A percentile compares a stretch with the other conserved stretches of the same genome.
These are phyloP conservation scores for Cytospora chrysosperma DNA, from an alignment of 2,329 filamentous ascomycete genomes.

Conservation along the genomic window DNA sequence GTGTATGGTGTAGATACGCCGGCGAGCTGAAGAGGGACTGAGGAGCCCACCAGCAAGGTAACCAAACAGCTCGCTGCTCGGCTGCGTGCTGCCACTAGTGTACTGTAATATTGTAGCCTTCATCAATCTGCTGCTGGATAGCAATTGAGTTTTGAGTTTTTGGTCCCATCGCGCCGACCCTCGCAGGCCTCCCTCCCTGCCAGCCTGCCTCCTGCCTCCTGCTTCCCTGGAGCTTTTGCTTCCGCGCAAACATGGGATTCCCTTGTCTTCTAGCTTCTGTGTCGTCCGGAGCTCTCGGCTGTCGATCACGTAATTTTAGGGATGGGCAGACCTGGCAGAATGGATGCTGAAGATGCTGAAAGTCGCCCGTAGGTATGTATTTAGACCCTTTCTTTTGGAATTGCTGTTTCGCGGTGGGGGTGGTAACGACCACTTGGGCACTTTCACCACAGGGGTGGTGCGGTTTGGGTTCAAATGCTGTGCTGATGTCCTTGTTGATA, in stretches of 20 bases:
- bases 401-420: neutral
- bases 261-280: slow-evolving; percentile 8
- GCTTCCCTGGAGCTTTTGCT: neutral
- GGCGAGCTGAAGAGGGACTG: neutral
- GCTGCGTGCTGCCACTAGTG: neutral
- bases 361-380: no score
- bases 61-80: neutral
- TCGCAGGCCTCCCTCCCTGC: no score
- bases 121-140: neutral
- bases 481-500: slow-evolving; percentile 8
- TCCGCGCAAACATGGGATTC: slow-evolving; percentile 6
- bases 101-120: neutral
- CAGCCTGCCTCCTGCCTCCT: no score
- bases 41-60: neutral
- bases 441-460: neutral
- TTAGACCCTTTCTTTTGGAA: no score
- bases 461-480: neutral
- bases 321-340: no score
- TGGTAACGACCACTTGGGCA: slow-evolving; percentile 2
- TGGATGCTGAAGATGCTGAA: no score
- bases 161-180: no score
- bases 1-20: neutral
- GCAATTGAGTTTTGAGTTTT: slow-evolving; percentile 13
- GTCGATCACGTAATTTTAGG: slow-evolving; percentile 11
- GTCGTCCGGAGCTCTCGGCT: slow-evolving; percentile 14